These are phyloP conservation scores for Penicillium sp. DNA, from an alignment of 2,329 filamentous ascomycete species.

Conservation along the genomic window DNA sequence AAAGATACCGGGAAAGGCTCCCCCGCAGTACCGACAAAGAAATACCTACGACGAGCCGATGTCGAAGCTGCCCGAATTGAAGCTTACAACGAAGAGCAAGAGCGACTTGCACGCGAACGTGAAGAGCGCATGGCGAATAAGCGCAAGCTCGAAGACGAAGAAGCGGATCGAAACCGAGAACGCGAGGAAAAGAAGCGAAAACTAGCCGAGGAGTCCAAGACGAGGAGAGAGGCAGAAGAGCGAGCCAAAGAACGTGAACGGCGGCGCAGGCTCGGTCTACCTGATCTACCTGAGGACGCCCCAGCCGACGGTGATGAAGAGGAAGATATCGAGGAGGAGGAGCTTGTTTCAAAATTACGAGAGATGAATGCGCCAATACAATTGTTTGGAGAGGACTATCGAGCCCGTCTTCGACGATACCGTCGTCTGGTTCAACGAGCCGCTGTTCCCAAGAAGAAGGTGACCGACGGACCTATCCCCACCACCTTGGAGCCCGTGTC, in stretches of 20 bases:
- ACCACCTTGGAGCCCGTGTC: constrained; percentile 77
- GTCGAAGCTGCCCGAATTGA: constrained; percentile 78
- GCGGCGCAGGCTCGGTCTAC: constrained; percentile 75
- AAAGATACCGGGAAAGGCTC: constrained; percentile 19
- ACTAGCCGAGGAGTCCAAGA: constrained; percentile 76
- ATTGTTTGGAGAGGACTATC: constrained; percentile 80
- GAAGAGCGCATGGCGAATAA: constrained; percentile 71
- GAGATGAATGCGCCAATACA: constrained; percentile 69
- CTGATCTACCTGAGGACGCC: constrained; percentile 59
- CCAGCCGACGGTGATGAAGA: constrained; percentile 36
- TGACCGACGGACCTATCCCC: constrained; percentile 78
- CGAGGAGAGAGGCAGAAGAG: constrained; percentile 69
- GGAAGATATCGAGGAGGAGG: constrained; percentile 69
- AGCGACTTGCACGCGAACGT: constrained; percentile 68
- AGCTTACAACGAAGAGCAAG: constrained; percentile 79
- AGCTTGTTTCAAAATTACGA: constrained; percentile 67
- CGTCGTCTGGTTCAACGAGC: constrained; percentile 56
- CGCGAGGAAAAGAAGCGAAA: constrained; percentile 79
- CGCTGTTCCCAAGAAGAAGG: constrained; percentile 34
- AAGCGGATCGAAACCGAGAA: constrained; percentile 64
- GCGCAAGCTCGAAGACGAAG: constrained; percentile 86
- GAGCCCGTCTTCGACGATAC: constrained; percentile 68
- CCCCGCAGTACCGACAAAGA: constrained; percentile 52
- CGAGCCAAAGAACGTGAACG: constrained; percentile 70
- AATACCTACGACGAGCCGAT: constrained; percentile 83